Conservation (phyloP, 2,329 filamentous ascomycete genomes). For the Phoma sp. region DNA sequence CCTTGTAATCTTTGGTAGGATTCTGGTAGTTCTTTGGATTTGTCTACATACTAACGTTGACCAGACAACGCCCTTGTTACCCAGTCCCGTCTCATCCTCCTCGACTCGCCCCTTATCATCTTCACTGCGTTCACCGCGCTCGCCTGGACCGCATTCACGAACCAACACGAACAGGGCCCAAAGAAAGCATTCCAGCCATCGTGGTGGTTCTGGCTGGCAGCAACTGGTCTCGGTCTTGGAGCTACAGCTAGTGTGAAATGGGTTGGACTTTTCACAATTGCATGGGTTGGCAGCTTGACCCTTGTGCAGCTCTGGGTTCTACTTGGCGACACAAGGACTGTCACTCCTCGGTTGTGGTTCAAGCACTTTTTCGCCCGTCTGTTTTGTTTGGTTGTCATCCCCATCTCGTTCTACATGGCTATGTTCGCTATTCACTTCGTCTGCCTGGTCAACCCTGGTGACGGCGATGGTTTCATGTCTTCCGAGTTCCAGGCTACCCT, state of each 20-base stretch:
- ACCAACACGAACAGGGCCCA: conserved; percentile 94
- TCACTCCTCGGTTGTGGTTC: conserved; percentile 83
- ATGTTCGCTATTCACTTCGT: conserved; percentile 98
- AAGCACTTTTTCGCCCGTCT: conserved; percentile 93
- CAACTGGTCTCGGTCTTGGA: conserved; percentile 86
- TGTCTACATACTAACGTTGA: conserved; percentile 24
- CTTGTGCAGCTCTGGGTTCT: conserved; percentile 93
- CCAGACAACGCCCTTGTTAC: conserved; percentile 94
- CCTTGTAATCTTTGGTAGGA: conserved; percentile 86
- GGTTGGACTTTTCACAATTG: conserved; percentile 98
- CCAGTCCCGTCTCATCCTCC: conserved; percentile 91
- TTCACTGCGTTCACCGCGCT: conserved; percentile 92
- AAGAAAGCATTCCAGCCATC: conserved; percentile 83
- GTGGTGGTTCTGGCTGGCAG: conserved; percentile 98
- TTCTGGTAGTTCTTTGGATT: not conserved
- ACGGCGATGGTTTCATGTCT: conserved; percentile 99
- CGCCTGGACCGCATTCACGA: conserved; percentile 90
- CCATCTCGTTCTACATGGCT: conserved; percentile 87
- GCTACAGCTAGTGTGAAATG: conserved; percentile 96
- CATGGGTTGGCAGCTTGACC: conserved; percentile 94
- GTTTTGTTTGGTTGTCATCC: conserved; percentile 92
- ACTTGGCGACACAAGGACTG: conserved; percentile 85
- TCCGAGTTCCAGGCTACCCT: conserved; percentile 98
- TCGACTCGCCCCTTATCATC: conserved; percentile 93
- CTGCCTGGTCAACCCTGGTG: conserved; percentile 91